These are phyloP conservation scores for Fabrea salina DNA, from an alignment of 169 alveolate species.

Conservation along the genomic window DNA sequence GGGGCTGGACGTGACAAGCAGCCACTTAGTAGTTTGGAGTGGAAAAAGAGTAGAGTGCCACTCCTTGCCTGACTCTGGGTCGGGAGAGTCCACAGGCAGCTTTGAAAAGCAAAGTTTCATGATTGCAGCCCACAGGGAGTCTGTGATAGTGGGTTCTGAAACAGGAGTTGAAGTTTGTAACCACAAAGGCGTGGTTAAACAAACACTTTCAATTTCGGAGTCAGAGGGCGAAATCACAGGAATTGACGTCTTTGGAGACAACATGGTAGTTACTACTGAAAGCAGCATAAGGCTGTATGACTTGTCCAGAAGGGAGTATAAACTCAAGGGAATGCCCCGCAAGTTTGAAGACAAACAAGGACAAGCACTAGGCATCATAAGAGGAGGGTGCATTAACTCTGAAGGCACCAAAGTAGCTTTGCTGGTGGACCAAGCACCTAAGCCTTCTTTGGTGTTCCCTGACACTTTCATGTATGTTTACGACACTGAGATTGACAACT, in stretches of 20 bases:
- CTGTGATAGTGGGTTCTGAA: conserved; percentile 58
- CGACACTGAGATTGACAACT: conserved; percentile 79
- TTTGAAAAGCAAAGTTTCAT: conserved; percentile 37
- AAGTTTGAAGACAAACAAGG: conserved; percentile 73
- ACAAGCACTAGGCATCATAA: conserved; percentile 60
- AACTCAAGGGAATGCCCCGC: conserved; percentile 65
- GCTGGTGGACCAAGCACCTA: conserved; percentile 65
- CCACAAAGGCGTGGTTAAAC: conserved; percentile 70
- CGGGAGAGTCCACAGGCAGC: conserved; percentile 29
- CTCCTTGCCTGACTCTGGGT: not conserved
- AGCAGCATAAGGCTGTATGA: conserved; percentile 69
- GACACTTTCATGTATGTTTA: conserved; percentile 72
- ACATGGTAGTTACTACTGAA: conserved; percentile 64
- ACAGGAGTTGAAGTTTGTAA: conserved; percentile 69
- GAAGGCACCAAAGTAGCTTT: conserved; percentile 78
- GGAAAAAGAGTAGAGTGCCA: conserved; percentile 15
- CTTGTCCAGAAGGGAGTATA: conserved; percentile 68
- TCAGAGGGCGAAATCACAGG: conserved; percentile 69
- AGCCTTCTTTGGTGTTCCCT: conserved; percentile 45
- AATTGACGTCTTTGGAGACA: conserved; percentile 53
- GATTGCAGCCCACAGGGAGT: conserved; percentile 70
- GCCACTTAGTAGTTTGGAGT: conserved; percentile 12
- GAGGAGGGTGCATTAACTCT: conserved; percentile 65
- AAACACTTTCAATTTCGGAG: conserved; percentile 56
- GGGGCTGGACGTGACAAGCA: not conserved